Evolutionary conservation across 2,329 filamentous ascomycete genomes (phyloP).

Genomic region (Calcarisporium arbuscula): DNA sequence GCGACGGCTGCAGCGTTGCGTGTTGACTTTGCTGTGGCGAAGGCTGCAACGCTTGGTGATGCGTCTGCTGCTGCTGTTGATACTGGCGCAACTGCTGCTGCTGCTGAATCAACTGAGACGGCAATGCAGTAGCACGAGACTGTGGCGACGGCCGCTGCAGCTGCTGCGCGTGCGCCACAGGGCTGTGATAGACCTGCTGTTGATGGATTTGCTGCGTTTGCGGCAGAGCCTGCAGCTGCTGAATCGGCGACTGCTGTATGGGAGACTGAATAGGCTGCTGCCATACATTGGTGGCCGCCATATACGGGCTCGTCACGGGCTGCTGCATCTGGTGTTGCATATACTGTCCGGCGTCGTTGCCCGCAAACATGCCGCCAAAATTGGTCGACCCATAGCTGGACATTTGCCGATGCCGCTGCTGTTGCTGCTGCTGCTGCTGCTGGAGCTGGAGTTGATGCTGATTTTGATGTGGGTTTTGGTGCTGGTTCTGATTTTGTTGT

Average conservation of each 20-base stretch:
- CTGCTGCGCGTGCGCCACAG: conserved; percentile 15
- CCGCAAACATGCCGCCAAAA: conserved; percentile 6
- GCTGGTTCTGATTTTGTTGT: conserved; percentile 8
- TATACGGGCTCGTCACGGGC: conserved; percentile 5
- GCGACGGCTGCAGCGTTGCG: conserved; percentile 18
- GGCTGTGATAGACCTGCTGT: conserved; percentile 13
- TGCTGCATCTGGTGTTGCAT: conserved; percentile 10
- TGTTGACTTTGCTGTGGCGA: conserved; percentile 2
- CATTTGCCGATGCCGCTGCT: conserved; percentile 5
- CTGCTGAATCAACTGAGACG: conserved; percentile 11
- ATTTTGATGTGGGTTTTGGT: conserved; percentile 7
- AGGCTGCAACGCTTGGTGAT: background rate
- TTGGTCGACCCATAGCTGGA: conserved; percentile 5
- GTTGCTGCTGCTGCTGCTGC: conserved; percentile 13
- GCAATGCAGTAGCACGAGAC: too few species aligned
- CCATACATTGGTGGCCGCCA: conserved; percentile 6
- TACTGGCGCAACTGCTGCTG: conserved; percentile 12
- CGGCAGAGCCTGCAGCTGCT: too few species aligned
- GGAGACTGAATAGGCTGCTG: conserved; percentile 10
- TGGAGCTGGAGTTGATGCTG: conserved; percentile 16
- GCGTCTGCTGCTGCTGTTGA: conserved; percentile 8
- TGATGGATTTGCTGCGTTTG: conserved; percentile 20
- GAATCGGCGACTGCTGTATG: conserved; percentile 9
- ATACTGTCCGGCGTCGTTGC: conserved; percentile 5
- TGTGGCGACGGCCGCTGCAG: conserved; percentile 4